phyloP scores from a whole-genome alignment of 305 asterid genomes.

The Plantago coronopus region DNA sequence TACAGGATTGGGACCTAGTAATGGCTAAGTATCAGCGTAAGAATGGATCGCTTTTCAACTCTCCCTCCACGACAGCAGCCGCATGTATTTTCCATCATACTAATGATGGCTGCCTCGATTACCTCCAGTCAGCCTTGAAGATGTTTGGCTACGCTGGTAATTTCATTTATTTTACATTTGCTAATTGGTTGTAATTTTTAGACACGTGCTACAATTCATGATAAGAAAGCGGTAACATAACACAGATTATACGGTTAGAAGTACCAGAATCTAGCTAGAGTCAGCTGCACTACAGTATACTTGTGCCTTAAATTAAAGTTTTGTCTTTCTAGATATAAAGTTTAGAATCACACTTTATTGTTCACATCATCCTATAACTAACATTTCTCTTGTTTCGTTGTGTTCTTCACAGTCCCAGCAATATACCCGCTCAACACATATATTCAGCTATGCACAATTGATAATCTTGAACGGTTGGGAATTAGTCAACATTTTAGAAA shows the following conservation, averaged over 20 bases:
- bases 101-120: slow-evolving; percentile 56
- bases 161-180: too few relatives aligned
- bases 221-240: too few relatives aligned
- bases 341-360: too few relatives aligned
- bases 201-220: too few relatives aligned
- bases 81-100: slow-evolving; percentile 46
- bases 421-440: slow-evolving; percentile 54
- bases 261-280: too few relatives aligned
- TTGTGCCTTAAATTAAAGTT: too few relatives aligned
- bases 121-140: slow-evolving; percentile 48
- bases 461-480: slow-evolving; percentile 69
- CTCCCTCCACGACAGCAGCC: slow-evolving; percentile 91
- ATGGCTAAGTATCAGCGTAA: slow-evolving; percentile 68
- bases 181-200: too few relatives aligned
- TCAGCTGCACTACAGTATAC: too few relatives aligned
- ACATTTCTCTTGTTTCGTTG: too few relatives aligned
- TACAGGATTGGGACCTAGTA: slow-evolving; percentile 49
- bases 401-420: slow-evolving; percentile 77
- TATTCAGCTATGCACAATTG: slow-evolving; percentile 50
- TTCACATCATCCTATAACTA: too few relatives aligned
- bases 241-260: too few relatives aligned
- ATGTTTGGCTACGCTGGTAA: slow-evolving; percentile 75
- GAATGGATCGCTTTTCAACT: slow-evolving; percentile 84
- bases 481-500: slow-evolving; percentile 51
- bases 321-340: too few relatives aligned